These are phyloP conservation scores for Drosera capensis DNA, from an alignment of 148 eudicot species.

Conservation along the genomic window DNA sequence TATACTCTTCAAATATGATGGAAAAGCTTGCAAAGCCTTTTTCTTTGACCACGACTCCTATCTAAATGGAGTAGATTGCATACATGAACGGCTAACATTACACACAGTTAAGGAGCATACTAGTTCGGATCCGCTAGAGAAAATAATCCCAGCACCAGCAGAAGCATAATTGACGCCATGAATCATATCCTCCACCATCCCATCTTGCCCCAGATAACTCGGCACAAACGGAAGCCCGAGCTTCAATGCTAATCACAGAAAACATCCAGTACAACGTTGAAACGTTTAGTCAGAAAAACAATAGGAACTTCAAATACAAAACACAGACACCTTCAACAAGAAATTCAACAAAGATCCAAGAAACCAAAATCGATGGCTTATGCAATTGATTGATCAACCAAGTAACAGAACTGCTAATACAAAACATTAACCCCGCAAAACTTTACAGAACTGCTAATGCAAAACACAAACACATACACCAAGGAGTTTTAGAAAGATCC, in stretches of 20 bases:
- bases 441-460: too few relatives aligned
- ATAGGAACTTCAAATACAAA: neutral
- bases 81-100: too few relatives aligned
- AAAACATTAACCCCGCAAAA: too few relatives aligned
- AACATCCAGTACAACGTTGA: neutral
- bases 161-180: conserved; percentile 94
- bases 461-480: too few relatives aligned
- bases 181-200: conserved; percentile 50
- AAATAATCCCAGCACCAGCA: conserved; percentile 90
- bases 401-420: too few relatives aligned
- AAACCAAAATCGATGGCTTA: neutral
- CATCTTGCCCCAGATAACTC: conserved; percentile 58
- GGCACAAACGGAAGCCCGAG: conserved; percentile 84
- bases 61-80: too few relatives aligned
- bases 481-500: too few relatives aligned
- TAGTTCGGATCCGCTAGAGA: conserved; percentile 82
- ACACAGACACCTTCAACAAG: neutral
- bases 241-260: conserved; percentile 32
- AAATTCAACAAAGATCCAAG: neutral
- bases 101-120: too few relatives aligned
- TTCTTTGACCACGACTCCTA: too few relatives aligned
- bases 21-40: too few relatives aligned
- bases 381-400: too few relatives aligned
- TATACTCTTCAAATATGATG: neutral
- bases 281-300: too few relatives aligned